Percentiles rank a stretch among this genome's conserved stretches.
Conservation (phyloP, 805 yeast species). For the Cyberlindnera americana region DNA sequence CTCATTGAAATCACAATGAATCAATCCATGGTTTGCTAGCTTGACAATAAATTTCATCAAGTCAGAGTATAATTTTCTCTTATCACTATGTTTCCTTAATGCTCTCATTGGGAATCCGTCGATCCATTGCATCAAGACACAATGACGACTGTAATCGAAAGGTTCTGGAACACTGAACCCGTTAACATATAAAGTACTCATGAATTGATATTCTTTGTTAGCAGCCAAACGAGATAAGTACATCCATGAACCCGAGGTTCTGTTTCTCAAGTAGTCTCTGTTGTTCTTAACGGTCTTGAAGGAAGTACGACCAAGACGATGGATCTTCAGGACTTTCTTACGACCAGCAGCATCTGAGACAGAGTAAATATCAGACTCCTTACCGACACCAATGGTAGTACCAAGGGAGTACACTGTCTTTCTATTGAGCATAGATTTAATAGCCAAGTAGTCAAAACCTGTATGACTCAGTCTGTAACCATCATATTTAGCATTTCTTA, state of each 20-base stretch:
- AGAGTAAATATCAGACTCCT: conserved; percentile 92
- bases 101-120: conserved; percentile 89
- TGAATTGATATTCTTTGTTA: conserved; percentile 84
- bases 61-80: conserved; percentile 72
- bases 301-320: conserved; percentile 90
- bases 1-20: conserved; percentile 97
- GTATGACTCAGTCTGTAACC: conserved; percentile 86
- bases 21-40: conserved; percentile 82
- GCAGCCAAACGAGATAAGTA: conserved; percentile 87
- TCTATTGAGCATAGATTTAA: conserved; percentile 76
- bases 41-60: conserved; percentile 84
- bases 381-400: conserved; percentile 90
- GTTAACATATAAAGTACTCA: conserved; percentile 67
- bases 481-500: conserved; percentile 91
- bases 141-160: conserved; percentile 84
- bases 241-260: conserved; percentile 88
- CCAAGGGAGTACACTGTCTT: conserved; percentile 77
- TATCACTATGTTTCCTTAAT: conserved; percentile 64
- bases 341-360: conserved; percentile 65
- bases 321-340: conserved; percentile 81
- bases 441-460: conserved; percentile 91
- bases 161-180: conserved; percentile 90
- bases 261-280: conserved; percentile 78
- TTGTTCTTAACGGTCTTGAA: conserved; percentile 90
- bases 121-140: conserved; percentile 88